Percentiles rank a stretch among this genome's conserved stretches.
phyloP scores from a whole-genome alignment of 2,329 filamentous ascomycete species.

The Pezicula carpinea region DNA sequence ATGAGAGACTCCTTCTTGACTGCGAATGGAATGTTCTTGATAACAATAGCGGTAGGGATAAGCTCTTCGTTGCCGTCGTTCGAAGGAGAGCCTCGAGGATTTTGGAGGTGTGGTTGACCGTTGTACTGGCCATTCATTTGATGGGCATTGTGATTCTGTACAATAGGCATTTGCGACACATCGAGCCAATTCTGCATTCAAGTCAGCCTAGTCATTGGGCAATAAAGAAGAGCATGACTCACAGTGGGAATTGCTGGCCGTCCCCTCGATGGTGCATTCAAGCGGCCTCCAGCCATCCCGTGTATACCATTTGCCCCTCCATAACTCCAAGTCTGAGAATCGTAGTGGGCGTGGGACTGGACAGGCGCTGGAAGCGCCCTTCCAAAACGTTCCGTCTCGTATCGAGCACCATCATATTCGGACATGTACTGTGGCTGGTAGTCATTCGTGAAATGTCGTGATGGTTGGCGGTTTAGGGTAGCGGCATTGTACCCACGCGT shows the following conservation, averaged over 20 bases:
- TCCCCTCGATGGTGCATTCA: conserved; percentile 48
- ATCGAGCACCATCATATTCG: conserved; percentile 60
- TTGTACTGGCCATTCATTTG: conserved; percentile 34
- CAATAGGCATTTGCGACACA: conserved; percentile 43
- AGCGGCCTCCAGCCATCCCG: conserved; percentile 57
- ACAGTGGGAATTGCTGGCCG: conserved; percentile 68
- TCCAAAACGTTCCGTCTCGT: conserved; percentile 35
- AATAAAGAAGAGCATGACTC: conserved; percentile 35
- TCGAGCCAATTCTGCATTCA: conserved; percentile 57
- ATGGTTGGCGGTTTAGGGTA: conserved; percentile 65
- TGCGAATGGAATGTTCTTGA: conserved; percentile 99
- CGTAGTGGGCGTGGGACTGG: conserved; percentile 61
- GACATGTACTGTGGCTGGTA: conserved; percentile 55
- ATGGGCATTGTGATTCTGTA: conserved; percentile 36
- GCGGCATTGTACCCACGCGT: conserved; percentile 60
- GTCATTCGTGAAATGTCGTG: conserved; percentile 68
- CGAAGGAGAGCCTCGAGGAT: conserved; percentile 12
- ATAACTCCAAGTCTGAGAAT: conserved; percentile 78
- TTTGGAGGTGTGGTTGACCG: conserved; percentile 15
- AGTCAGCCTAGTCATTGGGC: conserved; percentile 15
- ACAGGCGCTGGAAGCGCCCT: conserved; percentile 15
- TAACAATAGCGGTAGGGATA: conserved; percentile 96
- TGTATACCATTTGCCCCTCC: conserved; percentile 53
- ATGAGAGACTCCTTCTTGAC: conserved; percentile 96
- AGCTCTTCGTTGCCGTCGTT: conserved; percentile 61